phyloP scores from a whole-genome alignment of 148 eudicot species.

The Chenopodium album region DNA sequence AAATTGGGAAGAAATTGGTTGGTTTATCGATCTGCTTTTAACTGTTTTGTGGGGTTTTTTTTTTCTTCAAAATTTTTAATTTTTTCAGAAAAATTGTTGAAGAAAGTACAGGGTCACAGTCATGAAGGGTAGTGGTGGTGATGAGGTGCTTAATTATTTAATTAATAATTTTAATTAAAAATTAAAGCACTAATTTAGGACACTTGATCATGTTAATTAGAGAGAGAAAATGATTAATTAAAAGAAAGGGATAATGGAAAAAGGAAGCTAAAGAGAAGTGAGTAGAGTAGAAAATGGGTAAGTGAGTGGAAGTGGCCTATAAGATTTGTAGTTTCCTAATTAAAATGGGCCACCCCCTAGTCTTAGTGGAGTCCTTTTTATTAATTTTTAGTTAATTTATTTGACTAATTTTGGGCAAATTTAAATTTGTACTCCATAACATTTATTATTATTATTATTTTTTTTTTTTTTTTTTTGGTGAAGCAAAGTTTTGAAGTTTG shows the following conservation, averaged over 20 bases:
- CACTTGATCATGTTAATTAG: slow-evolving; percentile 11
- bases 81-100: not conserved
- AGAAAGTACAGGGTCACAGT: slow-evolving; percentile 20
- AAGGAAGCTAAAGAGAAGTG: slow-evolving; percentile 4
- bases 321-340: not conserved
- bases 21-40: slow-evolving; percentile 10
- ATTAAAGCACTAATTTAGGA: not conserved
- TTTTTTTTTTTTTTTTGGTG: too few relatives aligned
- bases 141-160: not conserved
- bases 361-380: not conserved
- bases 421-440: too few relatives aligned
- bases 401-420: too few relatives aligned
- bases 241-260: slow-evolving; percentile 8
- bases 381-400: not conserved
- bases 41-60: slow-evolving; percentile 25
- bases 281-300: slow-evolving; percentile 20
- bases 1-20: slow-evolving; percentile 15
- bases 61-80: not conserved
- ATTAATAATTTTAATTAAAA: not conserved
- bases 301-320: slow-evolving; percentile 20
- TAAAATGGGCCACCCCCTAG: not conserved
- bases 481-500: too few relatives aligned
- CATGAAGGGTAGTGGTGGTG: slow-evolving; percentile 2
- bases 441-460: too few relatives aligned
- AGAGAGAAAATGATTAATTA: slow-evolving; percentile 13